phyloP scores from a whole-genome alignment of 73 alveolate genomes.

The Effrenium voratum region DNA sequence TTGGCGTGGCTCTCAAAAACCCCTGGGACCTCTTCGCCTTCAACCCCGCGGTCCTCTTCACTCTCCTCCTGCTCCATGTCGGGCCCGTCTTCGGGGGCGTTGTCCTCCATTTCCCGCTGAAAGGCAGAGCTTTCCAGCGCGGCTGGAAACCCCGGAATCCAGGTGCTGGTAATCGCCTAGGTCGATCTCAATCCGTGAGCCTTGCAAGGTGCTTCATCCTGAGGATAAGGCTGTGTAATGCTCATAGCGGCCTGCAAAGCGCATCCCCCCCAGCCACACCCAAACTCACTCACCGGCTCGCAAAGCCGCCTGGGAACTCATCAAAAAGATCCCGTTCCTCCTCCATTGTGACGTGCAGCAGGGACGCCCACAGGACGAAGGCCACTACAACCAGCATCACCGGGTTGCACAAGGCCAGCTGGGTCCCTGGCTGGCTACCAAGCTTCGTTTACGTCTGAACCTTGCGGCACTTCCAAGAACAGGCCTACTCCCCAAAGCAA shows the following conservation, averaged over 20 bases:
- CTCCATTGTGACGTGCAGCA: constrained; percentile 84
- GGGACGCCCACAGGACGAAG: constrained; percentile 72
- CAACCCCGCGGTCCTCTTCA: not conserved
- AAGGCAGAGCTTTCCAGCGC: constrained; percentile 51
- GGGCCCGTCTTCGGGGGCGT: constrained; percentile 34
- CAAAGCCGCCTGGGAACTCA: constrained; percentile 41
- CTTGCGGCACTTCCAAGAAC: not conserved
- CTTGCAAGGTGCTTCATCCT: not conserved
- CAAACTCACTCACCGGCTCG: not conserved
- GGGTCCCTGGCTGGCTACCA: not conserved
- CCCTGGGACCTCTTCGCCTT: not conserved
- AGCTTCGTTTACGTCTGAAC: not conserved
- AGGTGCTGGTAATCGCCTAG: constrained; percentile 8
- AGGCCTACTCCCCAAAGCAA: constrained; percentile 66
- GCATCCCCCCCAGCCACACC: not conserved
- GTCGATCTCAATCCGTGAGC: not conserved
- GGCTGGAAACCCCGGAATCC: constrained; percentile 64
- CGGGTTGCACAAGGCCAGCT: constrained; percentile 70
- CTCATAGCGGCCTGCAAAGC: not conserved
- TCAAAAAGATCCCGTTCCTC: constrained; percentile 79
- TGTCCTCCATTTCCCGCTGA: constrained; percentile 78
- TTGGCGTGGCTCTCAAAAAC: not conserved
- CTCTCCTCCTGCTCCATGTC: constrained; percentile 48
- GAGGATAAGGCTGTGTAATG: not conserved
- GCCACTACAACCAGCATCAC: constrained; percentile 69